Evolutionary conservation across 75 land plant genomes (phyloP).

Genomic region (Sequoiadendron giganteum): DNA sequence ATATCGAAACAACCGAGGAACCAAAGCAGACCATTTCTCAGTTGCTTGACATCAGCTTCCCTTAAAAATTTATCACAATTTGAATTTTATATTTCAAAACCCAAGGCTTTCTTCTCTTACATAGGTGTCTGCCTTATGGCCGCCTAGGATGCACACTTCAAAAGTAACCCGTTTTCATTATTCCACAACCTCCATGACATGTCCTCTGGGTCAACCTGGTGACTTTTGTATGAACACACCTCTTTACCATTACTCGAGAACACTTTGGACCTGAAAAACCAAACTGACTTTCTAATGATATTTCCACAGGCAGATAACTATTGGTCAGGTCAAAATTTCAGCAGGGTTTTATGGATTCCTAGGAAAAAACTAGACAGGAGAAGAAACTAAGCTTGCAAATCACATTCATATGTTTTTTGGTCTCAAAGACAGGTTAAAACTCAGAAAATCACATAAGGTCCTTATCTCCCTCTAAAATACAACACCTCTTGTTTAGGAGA

Average conservation of each 20-base stretch:
- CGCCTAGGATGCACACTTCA: not conserved
- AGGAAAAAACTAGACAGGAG: not conserved
- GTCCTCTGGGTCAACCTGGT: not conserved
- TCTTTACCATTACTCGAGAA: not conserved
- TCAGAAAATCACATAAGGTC: not conserved
- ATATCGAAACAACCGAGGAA: not conserved
- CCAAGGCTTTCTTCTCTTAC: not conserved
- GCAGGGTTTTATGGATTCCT: not conserved
- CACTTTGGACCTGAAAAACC: not conserved
- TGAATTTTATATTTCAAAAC: not conserved
- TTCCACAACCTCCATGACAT: not conserved
- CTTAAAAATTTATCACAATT: not conserved
- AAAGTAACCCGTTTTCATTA: not conserved
- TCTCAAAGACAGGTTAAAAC: not conserved
- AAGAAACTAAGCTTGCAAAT: not conserved
- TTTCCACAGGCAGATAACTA: not conserved
- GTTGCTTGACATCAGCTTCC: not conserved
- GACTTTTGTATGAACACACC: not conserved
- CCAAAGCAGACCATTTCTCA: not conserved
- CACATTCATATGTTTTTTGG: not conserved
- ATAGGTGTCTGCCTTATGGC: not conserved
- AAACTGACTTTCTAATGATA: not conserved
- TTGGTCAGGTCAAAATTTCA: not conserved
- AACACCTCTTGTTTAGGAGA: not conserved
- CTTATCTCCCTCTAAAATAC: not conserved